Percentiles rank a stretch among this genome's conserved stretches.
phyloP scores from a whole-genome alignment of 2,329 filamentous ascomycete genomes.

The Rhinocladiella mackenziei region DNA sequence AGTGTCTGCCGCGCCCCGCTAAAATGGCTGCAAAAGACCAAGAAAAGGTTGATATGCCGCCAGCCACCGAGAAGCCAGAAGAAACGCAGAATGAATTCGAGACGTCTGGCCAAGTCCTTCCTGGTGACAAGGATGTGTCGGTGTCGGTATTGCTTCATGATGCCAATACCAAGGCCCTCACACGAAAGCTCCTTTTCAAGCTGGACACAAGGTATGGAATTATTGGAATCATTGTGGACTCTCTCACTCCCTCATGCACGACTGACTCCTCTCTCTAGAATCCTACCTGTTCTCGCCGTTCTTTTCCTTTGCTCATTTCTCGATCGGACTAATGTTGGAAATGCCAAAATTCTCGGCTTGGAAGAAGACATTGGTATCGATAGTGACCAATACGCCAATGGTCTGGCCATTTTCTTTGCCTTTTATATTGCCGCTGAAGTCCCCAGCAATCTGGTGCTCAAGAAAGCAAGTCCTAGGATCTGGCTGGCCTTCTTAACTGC shows the following conservation, averaged over 20 bases:
- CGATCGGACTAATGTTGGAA: slow-evolving; percentile 70
- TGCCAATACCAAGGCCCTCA: slow-evolving; percentile 32
- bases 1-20: background rate
- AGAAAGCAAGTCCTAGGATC: slow-evolving; percentile 47
- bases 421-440: slow-evolving; percentile 46
- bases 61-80: slow-evolving; percentile 14
- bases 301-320: slow-evolving; percentile 63
- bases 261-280: slow-evolving; percentile 38
- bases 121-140: slow-evolving; percentile 6
- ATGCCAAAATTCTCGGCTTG: slow-evolving; percentile 63
- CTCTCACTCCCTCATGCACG: no score
- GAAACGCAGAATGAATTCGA: slow-evolving; percentile 17
- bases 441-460: slow-evolving; percentile 44
- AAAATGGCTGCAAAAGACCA: background rate
- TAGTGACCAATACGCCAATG: slow-evolving; percentile 59
- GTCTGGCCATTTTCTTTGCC: slow-evolving; percentile 66
- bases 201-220: slow-evolving; percentile 47
- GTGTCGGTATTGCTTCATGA: slow-evolving; percentile 5
- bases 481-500: slow-evolving; percentile 45
- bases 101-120: slow-evolving; percentile 4
- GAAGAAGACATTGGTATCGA: slow-evolving; percentile 56
- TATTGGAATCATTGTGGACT: background rate
- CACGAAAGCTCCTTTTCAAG: slow-evolving; percentile 49
- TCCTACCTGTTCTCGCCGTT: slow-evolving; percentile 60
- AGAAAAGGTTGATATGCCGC: slow-evolving; percentile 6